Conservation (phyloP, 129 eudicot genomes). For the Sambucus nigra region DNA sequence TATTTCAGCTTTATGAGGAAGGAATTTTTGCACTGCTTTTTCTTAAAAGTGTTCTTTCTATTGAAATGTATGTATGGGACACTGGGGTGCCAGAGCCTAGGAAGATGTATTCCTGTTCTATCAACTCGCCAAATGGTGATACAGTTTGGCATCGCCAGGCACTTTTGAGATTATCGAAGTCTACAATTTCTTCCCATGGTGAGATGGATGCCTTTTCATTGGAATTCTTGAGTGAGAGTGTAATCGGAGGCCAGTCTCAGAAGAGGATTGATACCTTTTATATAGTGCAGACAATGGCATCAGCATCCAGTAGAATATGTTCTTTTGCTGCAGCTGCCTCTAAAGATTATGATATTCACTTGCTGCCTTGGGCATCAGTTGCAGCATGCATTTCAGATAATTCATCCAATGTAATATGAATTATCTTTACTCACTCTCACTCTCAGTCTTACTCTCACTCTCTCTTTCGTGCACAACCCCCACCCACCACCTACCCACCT, state of each 20-base stretch:
- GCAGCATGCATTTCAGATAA: constrained; percentile 89
- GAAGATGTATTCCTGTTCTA: constrained; percentile 62
- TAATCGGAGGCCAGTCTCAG: constrained; percentile 35
- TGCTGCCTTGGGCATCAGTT: constrained; percentile 96
- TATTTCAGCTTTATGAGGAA: constrained; percentile 70
- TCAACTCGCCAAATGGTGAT: constrained; percentile 42
- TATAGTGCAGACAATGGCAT: constrained; percentile 88
- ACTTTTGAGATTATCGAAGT: constrained; percentile 72
- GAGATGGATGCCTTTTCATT: constrained; percentile 63
- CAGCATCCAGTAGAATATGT: constrained; percentile 81
- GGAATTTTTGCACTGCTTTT: constrained; percentile 72
- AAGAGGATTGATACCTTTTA: constrained; percentile 62
- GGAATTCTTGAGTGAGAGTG: constrained; percentile 74
- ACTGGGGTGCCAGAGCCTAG: constrained; percentile 56
- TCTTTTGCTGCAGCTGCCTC: constrained; percentile 77
- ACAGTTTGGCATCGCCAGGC: constrained; percentile 77
- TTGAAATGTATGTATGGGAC: constrained; percentile 95
- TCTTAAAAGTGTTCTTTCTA: constrained; percentile 63
- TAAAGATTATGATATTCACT: constrained; percentile 83
- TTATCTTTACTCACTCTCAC: not conserved
- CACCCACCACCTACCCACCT: too few species aligned
- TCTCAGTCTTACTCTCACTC: not conserved
- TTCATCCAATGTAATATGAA: constrained; percentile 44
- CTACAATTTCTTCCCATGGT: constrained; percentile 18
- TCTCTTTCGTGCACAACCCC: not conserved